Evolutionary conservation across 257 asterid genomes (phyloP), one percentile per base, ranked within the genome.

Genomic region (Cordia subcordata): DNA sequence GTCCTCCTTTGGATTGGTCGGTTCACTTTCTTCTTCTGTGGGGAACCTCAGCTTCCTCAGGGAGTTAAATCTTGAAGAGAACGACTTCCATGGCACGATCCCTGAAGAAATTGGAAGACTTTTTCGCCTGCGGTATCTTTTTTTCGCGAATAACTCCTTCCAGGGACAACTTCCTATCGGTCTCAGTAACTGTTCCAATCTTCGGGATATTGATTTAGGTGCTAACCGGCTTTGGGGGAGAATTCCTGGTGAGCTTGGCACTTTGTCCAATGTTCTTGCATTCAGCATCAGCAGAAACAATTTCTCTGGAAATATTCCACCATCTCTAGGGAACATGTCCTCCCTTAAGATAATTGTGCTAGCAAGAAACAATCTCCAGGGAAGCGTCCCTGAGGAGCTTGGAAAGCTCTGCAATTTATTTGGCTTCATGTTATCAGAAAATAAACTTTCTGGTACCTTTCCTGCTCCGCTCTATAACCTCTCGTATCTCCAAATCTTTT

Each of bases 81-180:
- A 73, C 39, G 54, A 70, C 37, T 20, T 40, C 8, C 68, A 72
- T 18, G 53, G 45, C 21, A 56, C 68, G n/a, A 56, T 73, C 16
- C 79, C 75, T 8, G 49, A 42, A 20, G 72, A 73, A 51, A 39
- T 73, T 33, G 72, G 79, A 1, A 61, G 59, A 20, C 27, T 73
- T 5, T 4, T 23, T 3, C 60, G 21, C 14, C 65, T 73, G 23
- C 42, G 44, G 38, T 47, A 68, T 50, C 65, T 73, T 53, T 54
- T 58, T 21, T 58, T 68, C 40, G 53, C 72, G 15, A 33, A 33
- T 37, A 73, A 73, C 57, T 50, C 59, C 4, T 58, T 73, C 20
- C 18, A 37, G 8, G 75, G 79, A 53, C 46, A 13, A n/a, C 35
- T 73, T 35, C 75, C 75, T 6, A 14, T 13, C 20, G 69, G 64